These are phyloP conservation scores for Nicotiana paniculata DNA, from an alignment of 257 asterid species.

Conservation along the genomic window DNA sequence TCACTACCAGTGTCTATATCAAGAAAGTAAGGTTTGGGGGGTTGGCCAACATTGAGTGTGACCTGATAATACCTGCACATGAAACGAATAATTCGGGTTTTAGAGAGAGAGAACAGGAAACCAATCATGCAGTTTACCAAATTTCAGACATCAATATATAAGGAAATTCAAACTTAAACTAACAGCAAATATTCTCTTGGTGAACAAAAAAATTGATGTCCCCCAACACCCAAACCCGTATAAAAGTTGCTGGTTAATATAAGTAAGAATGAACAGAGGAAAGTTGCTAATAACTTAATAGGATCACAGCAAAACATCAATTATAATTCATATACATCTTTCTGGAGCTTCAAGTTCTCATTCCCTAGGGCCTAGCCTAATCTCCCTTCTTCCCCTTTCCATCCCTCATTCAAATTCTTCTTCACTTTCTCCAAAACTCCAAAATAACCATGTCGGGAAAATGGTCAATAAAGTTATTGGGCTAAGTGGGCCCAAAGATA, in stretches of 20 bases:
- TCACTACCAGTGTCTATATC: slow-evolving; percentile 96
- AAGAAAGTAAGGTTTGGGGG: slow-evolving; percentile 58
- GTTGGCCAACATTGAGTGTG: slow-evolving; percentile 52
- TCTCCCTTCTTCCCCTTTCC: too few relatives aligned
- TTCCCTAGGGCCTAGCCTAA: too few relatives aligned
- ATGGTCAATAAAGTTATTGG: too few relatives aligned
- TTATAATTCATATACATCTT: too few relatives aligned
- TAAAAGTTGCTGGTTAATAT: neutral
- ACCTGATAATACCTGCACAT: slow-evolving; percentile 62
- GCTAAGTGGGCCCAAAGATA: too few relatives aligned
- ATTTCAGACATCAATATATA: neutral
- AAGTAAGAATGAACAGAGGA: neutral
- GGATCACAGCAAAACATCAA: neutral
- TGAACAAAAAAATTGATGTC: neutral
- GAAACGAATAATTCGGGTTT: neutral
- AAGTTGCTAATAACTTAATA: neutral
- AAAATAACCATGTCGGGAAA: too few relatives aligned
- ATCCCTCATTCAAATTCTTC: too few relatives aligned
- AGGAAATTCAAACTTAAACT: neutral
- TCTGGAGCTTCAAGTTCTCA: too few relatives aligned
- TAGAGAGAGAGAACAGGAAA: neutral
- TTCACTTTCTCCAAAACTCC: too few relatives aligned
- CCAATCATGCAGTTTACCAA: neutral
- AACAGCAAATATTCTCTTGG: neutral
- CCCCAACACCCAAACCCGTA: neutral